Base-by-base conservation (phyloP, 176 grass and related monocot species). In the Stipa capillata region DNA sequence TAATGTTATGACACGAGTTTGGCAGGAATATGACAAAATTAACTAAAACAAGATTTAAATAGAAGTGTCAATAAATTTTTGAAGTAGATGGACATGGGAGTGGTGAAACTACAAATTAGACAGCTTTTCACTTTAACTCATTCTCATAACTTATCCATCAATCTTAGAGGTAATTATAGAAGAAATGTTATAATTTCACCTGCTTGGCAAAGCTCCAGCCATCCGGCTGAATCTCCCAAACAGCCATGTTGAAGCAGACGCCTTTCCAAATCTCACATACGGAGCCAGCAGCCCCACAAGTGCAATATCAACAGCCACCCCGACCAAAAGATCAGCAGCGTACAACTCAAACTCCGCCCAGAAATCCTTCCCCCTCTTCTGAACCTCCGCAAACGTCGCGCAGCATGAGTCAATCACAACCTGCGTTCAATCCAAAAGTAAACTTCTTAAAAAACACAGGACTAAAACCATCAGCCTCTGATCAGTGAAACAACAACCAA, bases 291-390 rank as follows among this genome's bases (percentile, higher is more conserved):
- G 66, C 14, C 95, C 92, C 18, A 98, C 95, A 50, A 98, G 90
- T 2, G 95, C 95, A 87, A 98, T 78, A 85, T 98, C 95, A 41
- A 98, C 95, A 56, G 77, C 95, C 60, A 98, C 69, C 0, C 95
- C 92, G 4, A 98, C 92, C 72, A 98, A 84, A 85, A 98, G 88
- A 72, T 98, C 95, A 2, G 95, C 95, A 11, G 92, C 85, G 3
- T 94, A 98, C 58, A 98, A 71, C 54, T 98, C 95, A 87, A 98
- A 98, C 60, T 98, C 95, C 0, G 90, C 71, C 95, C 92, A 98
- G 60, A 98, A 98, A 86, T 98, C 92, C 37, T 93, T 73, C 43
- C 95, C 95, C 72, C 95, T 98, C 87, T 98, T 98, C 66, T 94
- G 87, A 60, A 93, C 88, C 81, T 98, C 95, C 2, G 95, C 92